phyloP scores from a whole-genome alignment of 345 rosid genomes.

The Eucalyptus rudis region DNA sequence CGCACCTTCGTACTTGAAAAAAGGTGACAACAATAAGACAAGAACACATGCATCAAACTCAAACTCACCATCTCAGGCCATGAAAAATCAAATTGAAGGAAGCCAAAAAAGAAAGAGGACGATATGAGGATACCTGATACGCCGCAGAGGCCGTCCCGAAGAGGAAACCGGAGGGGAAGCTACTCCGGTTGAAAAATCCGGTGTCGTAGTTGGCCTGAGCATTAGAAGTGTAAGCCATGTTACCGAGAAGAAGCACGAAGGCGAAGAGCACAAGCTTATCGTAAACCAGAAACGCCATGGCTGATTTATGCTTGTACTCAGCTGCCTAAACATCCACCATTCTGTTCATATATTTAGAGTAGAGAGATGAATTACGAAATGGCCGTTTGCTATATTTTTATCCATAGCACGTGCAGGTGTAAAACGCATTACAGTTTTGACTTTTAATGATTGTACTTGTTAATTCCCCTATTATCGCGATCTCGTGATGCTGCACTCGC shows the following conservation, averaged over 20 bases:
- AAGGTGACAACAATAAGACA: not conserved
- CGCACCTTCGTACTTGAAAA: constrained; percentile 12
- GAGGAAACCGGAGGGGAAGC: constrained; percentile 10
- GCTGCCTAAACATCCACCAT: not conserved
- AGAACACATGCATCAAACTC: not conserved
- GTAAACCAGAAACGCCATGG: not conserved
- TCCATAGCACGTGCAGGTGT: not conserved
- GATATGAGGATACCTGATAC: constrained; percentile 1
- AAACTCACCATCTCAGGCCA: not conserved
- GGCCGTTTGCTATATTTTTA: not conserved
- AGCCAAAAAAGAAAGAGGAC: no score
- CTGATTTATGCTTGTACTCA: not conserved
- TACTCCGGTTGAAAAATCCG: not conserved
- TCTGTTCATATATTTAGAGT: no score
- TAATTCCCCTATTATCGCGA: not conserved
- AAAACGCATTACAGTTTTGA: not conserved
- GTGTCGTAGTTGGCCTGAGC: not conserved
- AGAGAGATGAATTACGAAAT: no score
- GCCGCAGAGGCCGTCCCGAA: constrained; percentile 14
- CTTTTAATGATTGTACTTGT: no score
- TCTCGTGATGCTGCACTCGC: no score
- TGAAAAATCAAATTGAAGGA: not conserved
- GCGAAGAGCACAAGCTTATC: not conserved
- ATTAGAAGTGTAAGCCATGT: not conserved
- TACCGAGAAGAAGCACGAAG: not conserved